Base-by-base conservation (phyloP, 2,329 filamentous ascomycete genomes). In the Laburnicola sp. region DNA sequence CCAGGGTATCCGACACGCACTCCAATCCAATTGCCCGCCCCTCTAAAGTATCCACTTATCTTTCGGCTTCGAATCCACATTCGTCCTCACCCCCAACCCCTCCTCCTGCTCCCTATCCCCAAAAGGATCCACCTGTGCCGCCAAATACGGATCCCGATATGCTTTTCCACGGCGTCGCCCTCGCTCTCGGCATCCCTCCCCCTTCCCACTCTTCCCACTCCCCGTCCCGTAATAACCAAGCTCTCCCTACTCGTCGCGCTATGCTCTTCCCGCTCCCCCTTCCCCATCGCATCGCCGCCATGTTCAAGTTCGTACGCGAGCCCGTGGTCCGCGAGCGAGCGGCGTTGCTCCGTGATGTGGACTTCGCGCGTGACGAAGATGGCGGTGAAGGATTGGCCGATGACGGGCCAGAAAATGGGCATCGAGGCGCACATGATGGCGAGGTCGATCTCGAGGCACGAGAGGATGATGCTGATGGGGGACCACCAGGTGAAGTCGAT, bases 311-410 rank as follows among this genome's bases (percentile, higher is more conserved):
- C 66, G 35, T 68, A 68, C 10, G 59, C 54, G 4, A 64, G 50
- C 11, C 66, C 65, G 10, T 59, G 55, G 23, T 62, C 56, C 11
- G 51, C 44, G 7, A 63, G 38, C 6, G 61, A 45, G 8, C 57
- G 57, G 11, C 56, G 62, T 23, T 69, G 64, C 30, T 70, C 67
- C 1, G 59, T 62, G 4, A 74, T 59, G 10, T 68, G 51, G 23
- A 74, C 64, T 44, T 73, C 68, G 51, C 62, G 65, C 6, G 64
- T 69, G 40, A 71, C 64, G 34, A 71, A 67, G 36, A 71, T 72
- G 30, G 64, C 57, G 11, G 54, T 43, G 27, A 68, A 37, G 3
- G 63, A 63, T 34, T 57, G 54, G 25, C 65, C 57, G 42, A 72
- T 53, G 6, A 69, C 50, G 3, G 69, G 69, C 68, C 68, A 72